These are phyloP conservation scores for Heliosperma pusillum DNA, from an alignment of 148 eudicot species.

Conservation along the genomic window DNA sequence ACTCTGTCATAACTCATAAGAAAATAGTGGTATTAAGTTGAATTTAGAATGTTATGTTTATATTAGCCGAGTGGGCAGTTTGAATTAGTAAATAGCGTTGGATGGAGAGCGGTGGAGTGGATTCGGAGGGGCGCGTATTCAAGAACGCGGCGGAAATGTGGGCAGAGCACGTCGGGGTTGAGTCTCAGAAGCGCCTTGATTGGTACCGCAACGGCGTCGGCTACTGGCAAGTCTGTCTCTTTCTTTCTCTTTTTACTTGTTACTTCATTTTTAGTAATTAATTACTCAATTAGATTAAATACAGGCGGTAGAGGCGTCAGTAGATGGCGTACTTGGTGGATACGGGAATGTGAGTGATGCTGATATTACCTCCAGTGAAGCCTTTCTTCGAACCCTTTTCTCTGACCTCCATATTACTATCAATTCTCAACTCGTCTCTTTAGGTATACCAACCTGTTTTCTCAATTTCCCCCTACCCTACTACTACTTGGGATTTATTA, in stretches of 20 bases:
- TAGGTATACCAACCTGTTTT: no score
- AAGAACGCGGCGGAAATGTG: slow-evolving; percentile 85
- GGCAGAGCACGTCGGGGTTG: slow-evolving; percentile 75
- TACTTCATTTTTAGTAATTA: no score
- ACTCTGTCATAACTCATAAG: no score
- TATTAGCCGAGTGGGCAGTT: no score
- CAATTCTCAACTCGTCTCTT: slow-evolving; percentile 61
- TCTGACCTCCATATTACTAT: slow-evolving; percentile 34
- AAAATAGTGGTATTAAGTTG: no score
- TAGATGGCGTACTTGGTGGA: slow-evolving; percentile 93
- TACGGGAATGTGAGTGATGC: slow-evolving; percentile 66
- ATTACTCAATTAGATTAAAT: no score
- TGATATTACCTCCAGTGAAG: slow-evolving; percentile 77
- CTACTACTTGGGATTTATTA: no score
- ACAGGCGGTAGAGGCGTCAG: no score
- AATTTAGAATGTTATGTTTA: no score
- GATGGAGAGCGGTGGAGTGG: slow-evolving; percentile 71
- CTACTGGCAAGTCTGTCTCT: slow-evolving; percentile 67
- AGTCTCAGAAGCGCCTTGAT: slow-evolving; percentile 46
- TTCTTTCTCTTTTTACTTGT: neutral
- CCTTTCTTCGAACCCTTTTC: slow-evolving; percentile 55
- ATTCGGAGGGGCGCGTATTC: slow-evolving; percentile 67
- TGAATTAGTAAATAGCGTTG: no score
- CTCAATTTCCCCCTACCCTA: no score
- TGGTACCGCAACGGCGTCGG: slow-evolving; percentile 79